phyloP scores from a whole-genome alignment of 495 filamentous ascomycete species.

The Platismatia glauca region DNA sequence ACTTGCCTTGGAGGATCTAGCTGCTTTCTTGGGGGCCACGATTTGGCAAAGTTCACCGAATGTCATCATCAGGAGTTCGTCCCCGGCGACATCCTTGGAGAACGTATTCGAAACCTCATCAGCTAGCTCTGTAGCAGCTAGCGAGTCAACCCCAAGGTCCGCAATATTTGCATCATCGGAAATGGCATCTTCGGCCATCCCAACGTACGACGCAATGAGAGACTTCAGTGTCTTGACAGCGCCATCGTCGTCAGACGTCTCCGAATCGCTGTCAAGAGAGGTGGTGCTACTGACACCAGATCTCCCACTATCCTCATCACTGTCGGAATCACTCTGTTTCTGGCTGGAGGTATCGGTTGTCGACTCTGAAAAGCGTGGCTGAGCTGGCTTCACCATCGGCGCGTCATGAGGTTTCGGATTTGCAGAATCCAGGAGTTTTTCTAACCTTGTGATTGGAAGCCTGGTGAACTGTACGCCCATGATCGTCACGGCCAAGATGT shows the following conservation, averaged over 20 bases:
- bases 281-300: no score
- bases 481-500: conserved; percentile 15
- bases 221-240: no score
- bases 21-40: conserved; percentile 1
- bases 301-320: no score
- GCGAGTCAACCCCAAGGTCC: conserved; percentile 19
- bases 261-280: no score
- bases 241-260: no score
- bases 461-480: conserved; percentile 21
- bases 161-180: conserved; percentile 9
- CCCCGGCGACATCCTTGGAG: conserved; percentile 3
- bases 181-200: conserved; percentile 9
- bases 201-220: conserved; percentile 17
- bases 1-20: not conserved
- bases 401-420: conserved; percentile 5
- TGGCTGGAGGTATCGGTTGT: not conserved
- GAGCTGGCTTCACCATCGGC: not conserved
- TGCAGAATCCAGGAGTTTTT: conserved; percentile 17
- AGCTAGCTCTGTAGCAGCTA: conserved; percentile 18
- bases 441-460: conserved; percentile 16
- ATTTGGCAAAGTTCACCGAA: conserved; percentile 9
- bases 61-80: conserved; percentile 5
- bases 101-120: conserved; percentile 12
- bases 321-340: no score
- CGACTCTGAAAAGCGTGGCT: conserved; percentile 1